phyloP scores from a whole-genome alignment of 176 grass and related monocot species.

The Zea mays region DNA sequence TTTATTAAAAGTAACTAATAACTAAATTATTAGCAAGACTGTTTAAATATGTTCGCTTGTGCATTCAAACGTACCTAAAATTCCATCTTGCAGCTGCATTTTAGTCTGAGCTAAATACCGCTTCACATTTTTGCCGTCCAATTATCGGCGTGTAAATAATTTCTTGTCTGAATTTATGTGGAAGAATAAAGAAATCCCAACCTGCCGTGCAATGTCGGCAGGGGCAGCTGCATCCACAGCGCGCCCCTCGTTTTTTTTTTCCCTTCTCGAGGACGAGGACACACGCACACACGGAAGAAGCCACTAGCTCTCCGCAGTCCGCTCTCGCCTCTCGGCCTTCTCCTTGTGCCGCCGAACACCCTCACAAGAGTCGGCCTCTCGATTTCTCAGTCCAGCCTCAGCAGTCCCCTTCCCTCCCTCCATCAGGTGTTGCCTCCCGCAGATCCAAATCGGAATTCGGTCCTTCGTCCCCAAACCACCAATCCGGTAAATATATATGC shows the following conservation, averaged over 20 bases:
- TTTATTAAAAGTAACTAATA: too few species aligned
- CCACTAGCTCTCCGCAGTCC: not conserved
- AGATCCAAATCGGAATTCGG: slow-evolving; percentile 48
- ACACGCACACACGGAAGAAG: slow-evolving; percentile 27
- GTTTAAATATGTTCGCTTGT: too few species aligned
- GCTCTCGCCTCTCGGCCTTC: not conserved
- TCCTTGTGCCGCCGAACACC: slow-evolving; percentile 10
- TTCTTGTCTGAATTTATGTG: not conserved
- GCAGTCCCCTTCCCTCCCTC: not conserved
- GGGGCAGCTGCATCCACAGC: slow-evolving; percentile 16
- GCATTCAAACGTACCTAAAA: too few species aligned
- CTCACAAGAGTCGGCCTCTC: slow-evolving; percentile 22
- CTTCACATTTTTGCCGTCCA: too few species aligned
- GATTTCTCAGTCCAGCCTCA: slow-evolving; percentile 7
- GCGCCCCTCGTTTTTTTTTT: slow-evolving; percentile 20
- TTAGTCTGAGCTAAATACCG: not conserved
- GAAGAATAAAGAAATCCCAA: not conserved
- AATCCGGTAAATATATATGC: slow-evolving; percentile 38
- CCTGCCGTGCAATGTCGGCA: slow-evolving; percentile 1
- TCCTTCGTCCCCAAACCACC: slow-evolving; percentile 20
- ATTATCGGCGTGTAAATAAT: too few species aligned
- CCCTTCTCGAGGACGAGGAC: slow-evolving; percentile 30
- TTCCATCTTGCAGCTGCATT: not conserved
- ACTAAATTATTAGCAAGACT: too few species aligned
- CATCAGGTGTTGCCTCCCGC: slow-evolving; percentile 31